phyloP scores from a whole-genome alignment of 2,329 filamentous ascomycete genomes.

The Xylaria sp. region DNA sequence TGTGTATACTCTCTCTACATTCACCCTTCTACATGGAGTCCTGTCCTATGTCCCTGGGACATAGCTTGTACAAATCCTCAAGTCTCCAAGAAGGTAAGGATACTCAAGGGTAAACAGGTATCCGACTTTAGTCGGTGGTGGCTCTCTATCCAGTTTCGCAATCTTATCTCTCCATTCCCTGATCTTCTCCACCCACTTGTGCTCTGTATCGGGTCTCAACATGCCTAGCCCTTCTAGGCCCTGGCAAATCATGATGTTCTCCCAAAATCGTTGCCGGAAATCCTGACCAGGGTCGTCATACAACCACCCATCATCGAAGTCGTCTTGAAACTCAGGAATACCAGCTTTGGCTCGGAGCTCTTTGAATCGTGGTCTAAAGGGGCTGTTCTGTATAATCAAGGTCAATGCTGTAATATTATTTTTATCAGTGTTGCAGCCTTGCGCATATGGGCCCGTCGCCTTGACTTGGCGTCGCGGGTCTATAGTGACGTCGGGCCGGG shows the following conservation, averaged over 20 bases:
- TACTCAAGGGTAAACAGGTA: slow-evolving; percentile 30
- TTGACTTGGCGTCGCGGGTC: neutral
- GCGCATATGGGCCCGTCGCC: neutral
- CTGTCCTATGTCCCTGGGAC: neutral
- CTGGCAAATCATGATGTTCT: slow-evolving; percentile 36
- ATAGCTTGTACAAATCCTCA: slow-evolving; percentile 16
- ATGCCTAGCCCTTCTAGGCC: slow-evolving; percentile 35
- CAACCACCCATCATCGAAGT: slow-evolving; percentile 13
- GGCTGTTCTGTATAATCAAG: slow-evolving; percentile 27
- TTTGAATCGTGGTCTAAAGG: slow-evolving; percentile 18
- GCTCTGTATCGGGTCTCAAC: slow-evolving; percentile 19
- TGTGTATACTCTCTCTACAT: too few relatives aligned
- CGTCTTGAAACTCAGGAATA: slow-evolving; percentile 19
- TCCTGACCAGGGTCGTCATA: neutral
- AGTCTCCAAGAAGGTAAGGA: slow-evolving; percentile 33
- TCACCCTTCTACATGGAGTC: too few relatives aligned
- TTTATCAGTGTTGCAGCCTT: slow-evolving; percentile 58
- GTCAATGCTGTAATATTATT: slow-evolving; percentile 21
- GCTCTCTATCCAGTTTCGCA: slow-evolving; percentile 23
- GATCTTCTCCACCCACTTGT: slow-evolving; percentile 29
- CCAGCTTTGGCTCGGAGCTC: slow-evolving; percentile 23
- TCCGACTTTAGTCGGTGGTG: slow-evolving; percentile 14
- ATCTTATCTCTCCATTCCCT: slow-evolving; percentile 33
- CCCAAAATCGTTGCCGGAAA: slow-evolving; percentile 30
- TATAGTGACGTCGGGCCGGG: neutral